A percentile compares a stretch with the other conserved stretches of the same genome.
Conservation (phyloP, 164 flowering plant genomes). For the Aristolochia californica region DNA sequence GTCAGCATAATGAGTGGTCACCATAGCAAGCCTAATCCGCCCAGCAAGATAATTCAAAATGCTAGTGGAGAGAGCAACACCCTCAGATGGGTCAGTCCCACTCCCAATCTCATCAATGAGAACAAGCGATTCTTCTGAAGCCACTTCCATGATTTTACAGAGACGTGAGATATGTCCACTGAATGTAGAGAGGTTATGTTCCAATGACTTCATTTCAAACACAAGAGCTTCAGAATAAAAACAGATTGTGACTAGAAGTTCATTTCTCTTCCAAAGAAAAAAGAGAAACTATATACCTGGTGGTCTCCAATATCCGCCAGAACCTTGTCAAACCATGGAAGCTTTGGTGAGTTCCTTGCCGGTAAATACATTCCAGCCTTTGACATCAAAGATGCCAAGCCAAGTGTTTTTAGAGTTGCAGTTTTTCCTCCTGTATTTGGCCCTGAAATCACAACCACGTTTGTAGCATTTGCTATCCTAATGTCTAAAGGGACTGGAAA, state of each 20-base stretch:
- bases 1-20: constrained; percentile 90
- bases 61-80: constrained; percentile 85
- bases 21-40: constrained; percentile 62
- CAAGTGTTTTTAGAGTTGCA: constrained; percentile 91
- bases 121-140: constrained; percentile 70
- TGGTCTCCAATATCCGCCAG: constrained; percentile 93
- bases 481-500: constrained; percentile 80
- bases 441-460: constrained; percentile 87
- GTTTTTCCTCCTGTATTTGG: constrained; percentile 98
- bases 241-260: constrained; percentile 8
- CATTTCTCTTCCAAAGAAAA: constrained; percentile 20
- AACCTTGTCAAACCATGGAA: constrained; percentile 93
- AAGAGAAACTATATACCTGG: constrained; percentile 49
- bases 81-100: constrained; percentile 98
- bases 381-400: constrained; percentile 77
- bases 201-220: constrained; percentile 70
- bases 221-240: constrained; percentile 27
- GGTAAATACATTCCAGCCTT: constrained; percentile 93
- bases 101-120: constrained; percentile 92
- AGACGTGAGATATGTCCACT: constrained; percentile 85
- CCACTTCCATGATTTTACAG: constrained; percentile 59
- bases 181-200: constrained; percentile 89
- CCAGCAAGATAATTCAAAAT: constrained; percentile 68
- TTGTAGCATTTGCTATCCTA: constrained; percentile 38
- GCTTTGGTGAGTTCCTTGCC: constrained; percentile 46